Base-by-base conservation (phyloP, 2,329 filamentous ascomycete species). In the Pseudogymnoascus sp. region DNA sequence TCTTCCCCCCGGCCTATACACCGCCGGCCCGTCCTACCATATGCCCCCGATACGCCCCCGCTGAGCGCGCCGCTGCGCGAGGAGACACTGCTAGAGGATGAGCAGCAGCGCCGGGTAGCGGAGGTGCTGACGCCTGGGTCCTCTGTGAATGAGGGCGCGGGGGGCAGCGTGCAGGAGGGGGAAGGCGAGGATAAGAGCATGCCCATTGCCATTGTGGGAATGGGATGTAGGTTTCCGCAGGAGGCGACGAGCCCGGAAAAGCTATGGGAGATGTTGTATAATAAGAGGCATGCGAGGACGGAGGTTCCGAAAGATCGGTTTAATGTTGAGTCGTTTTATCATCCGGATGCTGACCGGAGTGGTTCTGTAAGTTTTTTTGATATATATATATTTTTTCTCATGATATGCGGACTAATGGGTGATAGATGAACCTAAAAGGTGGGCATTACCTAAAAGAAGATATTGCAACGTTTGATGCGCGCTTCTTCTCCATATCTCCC, bases 321-420 rank as follows among this genome's bases (percentile, higher is more conserved):
- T 66, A 82, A 84, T 42, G 76, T 80, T 36, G 74, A 79, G 12
- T 78, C 78, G n/a, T 84, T 82, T 68, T 81, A 80, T 66, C 82
- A 85, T 67, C 81, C 81, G 0, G 78, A 81, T 18, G 68, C 72
- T 9, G 74, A 59, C 65, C 68, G 70, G 23, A 61, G 62, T 16
- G 68, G 69, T 37, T 69, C 7, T 69, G 9, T 66, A 63, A 9
- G 34, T 69, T 12, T 73, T 73, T 59, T 69, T 3, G 8, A 34
- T 34, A 34, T 34, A 34, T 34, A 31, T 34, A 34, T 12, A 31
- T 34, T 4, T 34, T 11, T 34, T 34, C 31, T 34, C 31, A 34
- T 34, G 31, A 40, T 16, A 16, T 23, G 18, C 31, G 1, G 18
- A 23, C 40, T 43, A 43, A 43, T 6, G 3, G 38, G 60, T 66